Conservation (phyloP, 176 grass and related monocot genomes). For the Oryza punctata region DNA sequence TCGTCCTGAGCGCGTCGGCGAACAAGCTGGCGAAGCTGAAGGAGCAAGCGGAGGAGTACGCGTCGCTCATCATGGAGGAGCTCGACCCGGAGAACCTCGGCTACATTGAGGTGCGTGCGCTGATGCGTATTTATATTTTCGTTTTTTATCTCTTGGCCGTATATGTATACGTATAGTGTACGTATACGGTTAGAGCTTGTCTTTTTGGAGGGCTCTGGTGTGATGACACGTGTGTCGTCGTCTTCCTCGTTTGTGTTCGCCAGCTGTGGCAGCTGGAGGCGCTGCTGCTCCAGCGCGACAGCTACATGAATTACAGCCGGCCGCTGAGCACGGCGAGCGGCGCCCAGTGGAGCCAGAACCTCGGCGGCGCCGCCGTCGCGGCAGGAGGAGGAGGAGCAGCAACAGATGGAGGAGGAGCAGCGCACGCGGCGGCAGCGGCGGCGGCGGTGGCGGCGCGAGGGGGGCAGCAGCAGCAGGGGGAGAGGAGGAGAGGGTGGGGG, state of each 20-base stretch:
- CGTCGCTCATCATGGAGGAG: constrained; percentile 95
- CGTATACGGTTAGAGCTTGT: not conserved
- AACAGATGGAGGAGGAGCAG: not conserved
- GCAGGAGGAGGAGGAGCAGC: not conserved
- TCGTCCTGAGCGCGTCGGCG: constrained; percentile 90
- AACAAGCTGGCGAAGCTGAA: constrained; percentile 97
- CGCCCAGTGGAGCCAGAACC: constrained; percentile 95
- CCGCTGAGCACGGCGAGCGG: constrained; percentile 89
- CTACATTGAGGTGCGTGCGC: constrained; percentile 81
- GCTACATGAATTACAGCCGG: constrained; percentile 98
- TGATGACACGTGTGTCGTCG: constrained; percentile 22
- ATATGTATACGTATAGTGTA: not conserved
- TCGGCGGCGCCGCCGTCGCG: constrained; percentile 20
- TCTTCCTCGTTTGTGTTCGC: not conserved
- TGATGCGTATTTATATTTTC: not conserved
- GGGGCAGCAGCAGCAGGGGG: not conserved
- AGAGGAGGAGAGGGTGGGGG: constrained; percentile 1
- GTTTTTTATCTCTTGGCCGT: not conserved
- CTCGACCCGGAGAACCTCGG: constrained; percentile 97
- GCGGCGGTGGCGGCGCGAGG: not conserved
- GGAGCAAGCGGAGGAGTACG: constrained; percentile 98
- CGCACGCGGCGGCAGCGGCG: constrained; percentile 12
- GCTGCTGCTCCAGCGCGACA: constrained; percentile 91
- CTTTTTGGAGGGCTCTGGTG: not conserved
- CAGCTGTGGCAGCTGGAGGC: constrained; percentile 97